Evolutionary conservation across 176 grass and related monocot species (phyloP), one percentile per base, ranked within the genome.

Genomic region (Chloris gayana): DNA sequence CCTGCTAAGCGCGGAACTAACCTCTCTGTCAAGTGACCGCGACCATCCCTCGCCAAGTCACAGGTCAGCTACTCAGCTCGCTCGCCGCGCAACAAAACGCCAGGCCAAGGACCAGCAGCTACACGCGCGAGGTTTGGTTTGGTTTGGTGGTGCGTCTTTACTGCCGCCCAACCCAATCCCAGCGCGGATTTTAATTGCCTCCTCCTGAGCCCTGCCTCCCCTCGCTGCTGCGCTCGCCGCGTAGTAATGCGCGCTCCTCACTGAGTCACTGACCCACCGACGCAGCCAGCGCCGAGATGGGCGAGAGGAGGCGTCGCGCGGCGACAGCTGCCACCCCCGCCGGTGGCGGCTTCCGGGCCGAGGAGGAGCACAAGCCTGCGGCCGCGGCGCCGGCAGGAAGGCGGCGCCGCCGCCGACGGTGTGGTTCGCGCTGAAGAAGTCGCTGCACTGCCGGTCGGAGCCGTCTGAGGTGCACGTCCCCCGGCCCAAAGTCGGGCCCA

Each of bases 381-480:
- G 74, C 74, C 5, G 35, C 35, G 35, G 35, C 35, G 35, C 35
- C 35, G 35, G 35, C 35, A 37, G 35, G 5, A 37, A 37, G 35
- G 21, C 76, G 6, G n/a, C 67, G 11, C 6, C 87, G 1, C 58
- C 89, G 49, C 96, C 96, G 26, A 93, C 88, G 30, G 91, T 93
- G 53, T 98, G 96, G 96, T 91, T 98, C 66, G 83, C 92, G 44
- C 89, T 98, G 1, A 98, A 91, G 82, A 92, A 73, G 72, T 98
- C 96, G 34, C 96, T 98, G 74, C 96, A 98, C 39, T 98, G 96
- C 90, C 91, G 85, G 66, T 95, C 96, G 0, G 86, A 73, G 64
- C 92, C 90, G n/a, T 93, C 90, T 15, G 96, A 98, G 38, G 96
- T 98, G 27, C 88, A 95, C 77, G 90, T 93, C 33, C 96, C 96